Conservation (phyloP, 148 eudicot species). For the Gaultheria prostrata region DNA sequence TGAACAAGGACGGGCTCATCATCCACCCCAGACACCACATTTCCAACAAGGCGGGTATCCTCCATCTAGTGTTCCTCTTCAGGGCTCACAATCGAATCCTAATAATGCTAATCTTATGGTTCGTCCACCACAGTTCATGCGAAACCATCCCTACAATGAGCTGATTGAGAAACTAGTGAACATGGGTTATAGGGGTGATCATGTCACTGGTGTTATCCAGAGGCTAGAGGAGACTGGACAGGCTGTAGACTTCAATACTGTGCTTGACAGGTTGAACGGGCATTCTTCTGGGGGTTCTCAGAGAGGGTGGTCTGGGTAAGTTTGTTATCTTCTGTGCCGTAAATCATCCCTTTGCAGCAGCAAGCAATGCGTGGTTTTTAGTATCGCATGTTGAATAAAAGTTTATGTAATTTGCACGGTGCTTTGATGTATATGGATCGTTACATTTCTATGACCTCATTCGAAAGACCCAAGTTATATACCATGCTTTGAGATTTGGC, state of each 20-base stretch:
- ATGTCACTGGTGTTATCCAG: slow-evolving; percentile 73
- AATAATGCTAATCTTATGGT: slow-evolving; percentile 38
- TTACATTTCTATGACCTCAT: slow-evolving; percentile 36
- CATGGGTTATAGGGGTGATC: slow-evolving; percentile 97
- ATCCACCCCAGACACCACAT: slow-evolving; percentile 48
- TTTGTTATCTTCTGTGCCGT: neutral
- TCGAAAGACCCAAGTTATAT: neutral
- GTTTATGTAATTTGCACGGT: slow-evolving; percentile 30
- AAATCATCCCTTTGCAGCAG: neutral
- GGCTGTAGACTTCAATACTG: slow-evolving; percentile 80
- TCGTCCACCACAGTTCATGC: slow-evolving; percentile 59
- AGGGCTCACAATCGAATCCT: slow-evolving; percentile 45
- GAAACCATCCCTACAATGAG: slow-evolving; percentile 82
- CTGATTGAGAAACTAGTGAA: slow-evolving; percentile 82
- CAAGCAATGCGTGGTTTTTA: slow-evolving; percentile 30
- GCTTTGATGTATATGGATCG: slow-evolving; percentile 37
- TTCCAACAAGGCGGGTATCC: slow-evolving; percentile 63
- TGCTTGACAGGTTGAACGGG: slow-evolving; percentile 88
- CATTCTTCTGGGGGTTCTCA: slow-evolving; percentile 77
- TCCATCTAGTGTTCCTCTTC: slow-evolving; percentile 41
- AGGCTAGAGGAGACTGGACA: slow-evolving; percentile 93
- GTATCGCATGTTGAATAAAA: slow-evolving; percentile 39
- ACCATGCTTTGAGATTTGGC: neutral
- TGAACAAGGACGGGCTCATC: slow-evolving; percentile 54
- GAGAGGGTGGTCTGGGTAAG: slow-evolving; percentile 68